Evolutionary conservation across 805 yeast species (phyloP).

Genomic region (Barnettozyma salicaria): DNA sequence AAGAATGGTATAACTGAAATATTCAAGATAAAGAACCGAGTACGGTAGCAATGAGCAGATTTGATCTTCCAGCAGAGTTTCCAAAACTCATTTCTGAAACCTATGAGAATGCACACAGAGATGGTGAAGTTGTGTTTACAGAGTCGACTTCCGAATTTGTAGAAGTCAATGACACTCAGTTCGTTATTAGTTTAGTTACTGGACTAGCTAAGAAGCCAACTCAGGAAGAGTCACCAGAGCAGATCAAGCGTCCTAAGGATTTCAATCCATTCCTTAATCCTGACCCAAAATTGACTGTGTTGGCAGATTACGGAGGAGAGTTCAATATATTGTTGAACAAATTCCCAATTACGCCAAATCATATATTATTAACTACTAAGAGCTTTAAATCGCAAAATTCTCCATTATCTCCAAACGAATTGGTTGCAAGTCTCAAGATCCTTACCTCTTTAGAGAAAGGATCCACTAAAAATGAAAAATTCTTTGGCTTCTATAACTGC

Average conservation of each 20-base stretch:
- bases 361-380: conserved; percentile 72
- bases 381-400: conserved; percentile 65
- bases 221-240: conserved; percentile 28
- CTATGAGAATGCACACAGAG: conserved; percentile 43
- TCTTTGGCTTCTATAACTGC: conserved; percentile 83
- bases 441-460: conserved; percentile 41
- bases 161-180: conserved; percentile 29
- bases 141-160: conserved; percentile 36
- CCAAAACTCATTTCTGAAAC: conserved; percentile 30
- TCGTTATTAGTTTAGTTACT: conserved; percentile 29
- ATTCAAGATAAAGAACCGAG: too few species aligned
- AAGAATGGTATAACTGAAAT: too few species aligned
- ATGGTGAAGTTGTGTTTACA: conserved; percentile 44
- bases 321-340: conserved; percentile 75
- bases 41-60: conserved; percentile 21
- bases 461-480: conserved; percentile 36
- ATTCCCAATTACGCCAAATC: conserved; percentile 77
- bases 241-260: conserved; percentile 29
- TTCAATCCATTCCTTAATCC: conserved; percentile 76
- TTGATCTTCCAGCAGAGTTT: conserved; percentile 36
- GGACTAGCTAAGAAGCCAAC: conserved; percentile 35
- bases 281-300: conserved; percentile 65
- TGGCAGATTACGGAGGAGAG: conserved; percentile 43
- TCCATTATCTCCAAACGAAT: conserved; percentile 67
- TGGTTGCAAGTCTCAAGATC: conserved; percentile 51